Evolutionary conservation across 2,329 filamentous ascomycete genomes (phyloP), one percentile per base, ranked within the genome.

Genomic region (Fusarium piperis): DNA sequence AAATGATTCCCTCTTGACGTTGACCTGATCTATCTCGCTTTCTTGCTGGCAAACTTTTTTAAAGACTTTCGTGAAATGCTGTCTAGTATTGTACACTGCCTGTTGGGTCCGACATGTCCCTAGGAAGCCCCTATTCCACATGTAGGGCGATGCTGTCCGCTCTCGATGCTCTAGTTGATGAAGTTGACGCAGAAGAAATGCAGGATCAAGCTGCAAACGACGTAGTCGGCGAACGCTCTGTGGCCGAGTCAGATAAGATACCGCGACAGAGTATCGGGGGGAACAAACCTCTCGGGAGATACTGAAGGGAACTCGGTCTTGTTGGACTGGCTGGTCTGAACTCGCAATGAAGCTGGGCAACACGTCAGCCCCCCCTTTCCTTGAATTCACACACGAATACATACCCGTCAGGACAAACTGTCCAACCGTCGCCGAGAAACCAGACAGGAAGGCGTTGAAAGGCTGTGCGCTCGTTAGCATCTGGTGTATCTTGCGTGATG

Each of bases 141-240:
- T 59, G 15, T n/a, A 39, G 56, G 46, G 32, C 33, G 48, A 38
- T 28, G 12, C n/a, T 48, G 55, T 41, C 39, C 11, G 28, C 18
- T 32, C 28, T 61, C 16, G 15, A 26, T 39, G 20, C 30, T 56
- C 67, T 87, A 99, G 88, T 99, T 99, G 86, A 99, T 98, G 83
- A 99, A 99, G 88, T 99, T 99, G 81, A 98, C 91, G 84, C 95
- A 98, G 88, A 99, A 99, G 85, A 98, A 97, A 86, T 99, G 96
- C 81, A 98, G 85, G 80, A 98, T 94, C 81, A 99, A 82, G 82
- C 95, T 98, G 81, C 95, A 96, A 76, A 98, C 94, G 67, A 99
- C 88, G 80, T 93, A 99, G 84, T 99, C 96, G 79, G 96, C 95
- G 82, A 99, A 99, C 39, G 96, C 95, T 81, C 94, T 97, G 75